Evolutionary conservation across 1,139 yeast species (phyloP).

Genomic region (Suhomyces chickasaworum): DNA sequence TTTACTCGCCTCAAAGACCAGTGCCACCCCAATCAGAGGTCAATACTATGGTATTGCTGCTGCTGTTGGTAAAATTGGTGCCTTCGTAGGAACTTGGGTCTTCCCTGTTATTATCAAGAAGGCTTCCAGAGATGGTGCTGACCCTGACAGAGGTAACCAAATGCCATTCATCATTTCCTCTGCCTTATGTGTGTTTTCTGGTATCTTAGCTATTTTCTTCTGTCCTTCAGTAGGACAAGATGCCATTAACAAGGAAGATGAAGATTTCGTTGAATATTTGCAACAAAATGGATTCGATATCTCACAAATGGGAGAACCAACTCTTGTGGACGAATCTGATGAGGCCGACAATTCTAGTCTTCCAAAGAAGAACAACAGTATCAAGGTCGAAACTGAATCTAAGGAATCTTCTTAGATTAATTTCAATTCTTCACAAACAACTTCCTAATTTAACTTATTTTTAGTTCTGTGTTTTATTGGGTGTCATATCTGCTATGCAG

Average conservation of each 20-base stretch:
- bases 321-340: conserved; percentile 18
- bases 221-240: conserved; percentile 84
- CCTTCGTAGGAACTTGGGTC: conserved; percentile 85
- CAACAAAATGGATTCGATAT: conserved; percentile 59
- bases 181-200: conserved; percentile 72
- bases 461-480: background rate
- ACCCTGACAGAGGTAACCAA: conserved; percentile 56
- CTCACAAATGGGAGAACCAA: conserved; percentile 45
- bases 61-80: conserved; percentile 88
- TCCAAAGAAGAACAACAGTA: conserved; percentile 8
- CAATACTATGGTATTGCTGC: conserved; percentile 91
- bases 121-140: conserved; percentile 42
- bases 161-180: conserved; percentile 86
- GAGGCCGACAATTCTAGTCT: background rate
- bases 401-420: conserved; percentile 9
- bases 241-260: conserved; percentile 78
- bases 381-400: conserved; percentile 13
- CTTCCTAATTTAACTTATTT: background rate
- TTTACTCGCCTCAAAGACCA: conserved; percentile 79
- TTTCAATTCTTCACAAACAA: background rate
- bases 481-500: no score
- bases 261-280: conserved; percentile 65
- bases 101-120: conserved; percentile 71
- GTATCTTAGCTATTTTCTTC: conserved; percentile 65
- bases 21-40: conserved; percentile 87